Evolutionary conservation across 2,329 filamentous ascomycete species (phyloP).

Genomic region (Exophiala aquamarina): DNA sequence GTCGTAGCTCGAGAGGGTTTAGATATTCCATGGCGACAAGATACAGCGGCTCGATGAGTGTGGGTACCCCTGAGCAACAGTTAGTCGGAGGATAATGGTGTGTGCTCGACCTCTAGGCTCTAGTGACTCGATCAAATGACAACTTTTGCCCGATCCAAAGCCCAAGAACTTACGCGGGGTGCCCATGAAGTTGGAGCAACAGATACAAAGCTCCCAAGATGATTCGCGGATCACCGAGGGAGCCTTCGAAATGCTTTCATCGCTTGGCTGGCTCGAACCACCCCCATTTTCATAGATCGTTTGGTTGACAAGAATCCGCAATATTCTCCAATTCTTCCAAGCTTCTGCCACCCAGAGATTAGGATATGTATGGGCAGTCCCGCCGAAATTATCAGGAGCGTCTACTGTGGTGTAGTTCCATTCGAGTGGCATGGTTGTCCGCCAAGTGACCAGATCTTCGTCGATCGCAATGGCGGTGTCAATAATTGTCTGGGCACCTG

Average conservation of each 20-base stretch:
- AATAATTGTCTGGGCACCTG: not conserved
- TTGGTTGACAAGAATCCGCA: conserved; percentile 10
- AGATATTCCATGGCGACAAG: conserved; percentile 4
- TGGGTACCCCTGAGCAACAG: conserved; percentile 1
- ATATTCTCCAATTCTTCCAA: conserved; percentile 16
- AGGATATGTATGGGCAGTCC: conserved; percentile 6
- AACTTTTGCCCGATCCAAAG: too few species aligned
- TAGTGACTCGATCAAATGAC: too few species aligned
- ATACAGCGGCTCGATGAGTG: conserved; percentile 11
- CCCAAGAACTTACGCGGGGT: conserved; percentile 6
- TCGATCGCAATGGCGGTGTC: conserved; percentile 14
- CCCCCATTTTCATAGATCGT: conserved; percentile 6
- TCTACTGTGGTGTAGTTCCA: conserved; percentile 10
- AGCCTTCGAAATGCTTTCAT: not conserved
- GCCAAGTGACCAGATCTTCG: conserved; percentile 9
- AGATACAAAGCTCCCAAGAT: conserved; percentile 13
- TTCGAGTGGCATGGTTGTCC: conserved; percentile 1
- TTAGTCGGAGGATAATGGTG: not conserved
- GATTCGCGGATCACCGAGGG: conserved; percentile 1
- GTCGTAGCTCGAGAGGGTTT: not conserved
- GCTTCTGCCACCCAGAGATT: conserved; percentile 15
- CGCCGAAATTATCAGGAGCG: not conserved
- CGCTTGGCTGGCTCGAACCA: too few species aligned
- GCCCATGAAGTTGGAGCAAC: conserved; percentile 4
- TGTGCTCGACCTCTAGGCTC: too few species aligned